Evolutionary conservation across 2,329 filamentous ascomycete genomes (phyloP), one percentile per base, ranked within the genome.

Genomic region (Aspergillus sergii): DNA sequence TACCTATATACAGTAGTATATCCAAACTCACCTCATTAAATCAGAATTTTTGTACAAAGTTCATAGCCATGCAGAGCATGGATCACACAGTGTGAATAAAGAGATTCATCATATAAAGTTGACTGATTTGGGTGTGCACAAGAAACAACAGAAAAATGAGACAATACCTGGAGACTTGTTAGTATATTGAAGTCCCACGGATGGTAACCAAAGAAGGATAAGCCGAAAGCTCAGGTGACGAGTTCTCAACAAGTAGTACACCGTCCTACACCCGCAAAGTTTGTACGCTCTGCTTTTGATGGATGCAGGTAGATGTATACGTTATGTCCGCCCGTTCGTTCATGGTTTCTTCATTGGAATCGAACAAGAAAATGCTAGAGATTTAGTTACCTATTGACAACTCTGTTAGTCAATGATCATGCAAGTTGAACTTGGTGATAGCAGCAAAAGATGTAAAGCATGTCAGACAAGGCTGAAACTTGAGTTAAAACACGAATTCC

Each of bases 381-480:
- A 63, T 56, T 59, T 68, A 71, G 75, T 66, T 76, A 78, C 76
- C 76, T 78, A 72, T 68, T 63, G 64, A 62, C 65, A 28, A 68
- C 36, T 56, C 63, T 70, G 70, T 78, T 75, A 78, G 75, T 70
- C 60, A 64, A 71, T 65, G 65, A 41, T 67, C 66, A 28, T 57
- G 53, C 57, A 61, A 63, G 59, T 53, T 48, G 62, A 59, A 60
- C 48, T 63, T 70, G 61, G 63, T 63, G 57, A 71, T 62, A 53
- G 60, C 61, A 66, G 61, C 48, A 54, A 64, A 58, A 53, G 51
- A 60, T 65, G 57, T 64, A 73, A 56, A 43, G 23, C 23, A 61
- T 54, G 79, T 88, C 86, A 88, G 86, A 88, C 86, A 88, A 88
- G 86, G 86, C 86, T 88, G 86, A 88, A 88, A 88, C 86, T 89